Conservation (phyloP, 345 rosid genomes). For the Eucalyptus pumila region DNA sequence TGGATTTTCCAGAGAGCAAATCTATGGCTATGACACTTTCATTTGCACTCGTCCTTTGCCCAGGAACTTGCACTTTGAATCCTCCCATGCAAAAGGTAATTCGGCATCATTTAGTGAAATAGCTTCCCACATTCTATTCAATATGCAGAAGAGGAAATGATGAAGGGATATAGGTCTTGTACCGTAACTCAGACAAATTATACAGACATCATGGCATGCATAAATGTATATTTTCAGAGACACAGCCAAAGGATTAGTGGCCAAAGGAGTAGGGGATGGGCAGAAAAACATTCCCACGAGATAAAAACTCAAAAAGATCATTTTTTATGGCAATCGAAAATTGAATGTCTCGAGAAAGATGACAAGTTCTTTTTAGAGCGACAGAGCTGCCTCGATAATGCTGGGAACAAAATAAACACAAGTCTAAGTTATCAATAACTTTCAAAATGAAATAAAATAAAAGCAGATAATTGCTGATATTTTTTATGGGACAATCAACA, state of each 20-base stretch:
- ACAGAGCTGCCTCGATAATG: neutral
- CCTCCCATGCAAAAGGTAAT: constrained; percentile 19
- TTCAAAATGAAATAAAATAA: neutral
- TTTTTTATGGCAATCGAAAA: neutral
- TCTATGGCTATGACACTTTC: constrained; percentile 41
- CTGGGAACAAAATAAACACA: neutral
- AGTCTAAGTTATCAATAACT: neutral
- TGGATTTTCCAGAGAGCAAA: constrained; percentile 53
- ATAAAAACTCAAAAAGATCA: neutral
- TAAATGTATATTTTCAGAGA: neutral
- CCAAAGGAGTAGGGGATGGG: neutral
- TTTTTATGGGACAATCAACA: neutral
- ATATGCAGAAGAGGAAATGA: neutral
- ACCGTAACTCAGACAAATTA: neutral
- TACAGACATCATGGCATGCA: neutral
- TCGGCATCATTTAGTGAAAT: neutral
- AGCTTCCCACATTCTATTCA: neutral
- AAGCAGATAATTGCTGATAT: neutral
- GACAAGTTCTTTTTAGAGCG: neutral
- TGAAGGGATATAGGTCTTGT: neutral
- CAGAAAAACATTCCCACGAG: neutral
- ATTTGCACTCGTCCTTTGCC: constrained; percentile 60
- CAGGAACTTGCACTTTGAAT: constrained; percentile 32
- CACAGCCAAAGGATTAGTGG: neutral
- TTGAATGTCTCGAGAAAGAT: neutral